phyloP scores from a whole-genome alignment of 371 early-diverging fungal species.

The Mortierella sp. region DNA sequence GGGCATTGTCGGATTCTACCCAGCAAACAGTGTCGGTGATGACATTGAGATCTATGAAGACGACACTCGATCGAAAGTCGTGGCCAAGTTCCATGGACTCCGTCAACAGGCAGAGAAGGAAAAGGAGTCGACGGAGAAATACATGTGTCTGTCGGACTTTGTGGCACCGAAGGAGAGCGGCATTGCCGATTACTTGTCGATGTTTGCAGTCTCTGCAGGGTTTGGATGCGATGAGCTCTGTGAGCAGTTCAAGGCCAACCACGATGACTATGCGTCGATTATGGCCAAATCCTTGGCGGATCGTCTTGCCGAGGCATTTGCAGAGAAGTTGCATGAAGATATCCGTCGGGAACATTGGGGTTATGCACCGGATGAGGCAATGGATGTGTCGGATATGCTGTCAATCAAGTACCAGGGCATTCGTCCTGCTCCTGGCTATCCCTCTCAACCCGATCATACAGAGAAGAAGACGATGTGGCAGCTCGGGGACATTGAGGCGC shows the following conservation, averaged over 20 bases:
- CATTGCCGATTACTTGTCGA: constrained; percentile 87
- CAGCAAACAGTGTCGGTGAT: constrained; percentile 89
- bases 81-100: constrained; percentile 83
- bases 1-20: constrained; percentile 89
- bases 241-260: constrained; percentile 74
- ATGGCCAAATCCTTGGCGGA: constrained; percentile 95
- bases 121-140: constrained; percentile 80
- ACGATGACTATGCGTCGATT: constrained; percentile 90
- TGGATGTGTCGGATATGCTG: constrained; percentile 83
- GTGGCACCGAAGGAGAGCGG: constrained; percentile 82
- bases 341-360: constrained; percentile 90
- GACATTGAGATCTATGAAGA: constrained; percentile 86
- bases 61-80: constrained; percentile 70
- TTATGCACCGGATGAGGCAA: constrained; percentile 80
- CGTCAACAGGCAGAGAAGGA: constrained; percentile 78
- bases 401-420: constrained; percentile 93
- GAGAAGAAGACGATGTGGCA: constrained; percentile 94
- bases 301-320: constrained; percentile 92
- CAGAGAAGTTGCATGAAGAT: constrained; percentile 88
- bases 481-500: constrained; percentile 75
- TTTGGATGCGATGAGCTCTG: constrained; percentile 90
- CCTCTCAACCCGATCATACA: constrained; percentile 90
- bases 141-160: constrained; percentile 91
- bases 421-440: constrained; percentile 93
- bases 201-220: constrained; percentile 91